Base-by-base conservation (phyloP, 2,329 filamentous ascomycete species). In the Thelonectria discophora region DNA sequence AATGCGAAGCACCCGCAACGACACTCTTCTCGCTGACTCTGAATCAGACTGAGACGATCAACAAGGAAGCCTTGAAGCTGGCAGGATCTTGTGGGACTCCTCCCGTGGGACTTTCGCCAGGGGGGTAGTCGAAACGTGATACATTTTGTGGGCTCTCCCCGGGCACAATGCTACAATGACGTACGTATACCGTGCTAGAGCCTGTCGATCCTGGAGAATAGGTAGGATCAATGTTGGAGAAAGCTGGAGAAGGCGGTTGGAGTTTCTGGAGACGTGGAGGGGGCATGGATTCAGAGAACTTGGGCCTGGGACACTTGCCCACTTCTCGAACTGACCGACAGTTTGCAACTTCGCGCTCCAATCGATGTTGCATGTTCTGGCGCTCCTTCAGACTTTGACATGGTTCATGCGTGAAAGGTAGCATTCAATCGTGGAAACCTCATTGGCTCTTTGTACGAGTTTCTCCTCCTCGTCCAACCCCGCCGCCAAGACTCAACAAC, bases 131-230 rank as follows among this genome's bases (percentile, higher is more conserved):
- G 6, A 37, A 37, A 37, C 34, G 34, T 37, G 34, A 37, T 37
- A 12, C 34, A 2, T 37, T 55, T 47, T 46, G 52, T 46, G 17
- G 42, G 52, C 20, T 24, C 37, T 55, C 52, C 40, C 52, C 52
- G 46, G 27, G 20, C 11, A 24, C 32, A 55, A 55, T 55, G n/a
- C 43, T 42, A 47, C 43, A 39, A 55, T 55, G 52, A 55, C 52
- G 52, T 55, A 47, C 48, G 6, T 12, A 12, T 15, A n/a, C n/a
- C 24, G 3, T 15, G 12, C 42, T 12, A 13, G 40, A 42, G 40
- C 10, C 32, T 43, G 40, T 15, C 11, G 40, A 43, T 11, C 13
- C 40, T 37, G 34, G 34, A 37, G 34, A 37, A 37, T 8, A 37
- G 34, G 15, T 24, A 24, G 21, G 21, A 24, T 24, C 21, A 24